Base-by-base conservation (phyloP, 2,329 filamentous ascomycete species). In the Aureobasidium lini region DNA sequence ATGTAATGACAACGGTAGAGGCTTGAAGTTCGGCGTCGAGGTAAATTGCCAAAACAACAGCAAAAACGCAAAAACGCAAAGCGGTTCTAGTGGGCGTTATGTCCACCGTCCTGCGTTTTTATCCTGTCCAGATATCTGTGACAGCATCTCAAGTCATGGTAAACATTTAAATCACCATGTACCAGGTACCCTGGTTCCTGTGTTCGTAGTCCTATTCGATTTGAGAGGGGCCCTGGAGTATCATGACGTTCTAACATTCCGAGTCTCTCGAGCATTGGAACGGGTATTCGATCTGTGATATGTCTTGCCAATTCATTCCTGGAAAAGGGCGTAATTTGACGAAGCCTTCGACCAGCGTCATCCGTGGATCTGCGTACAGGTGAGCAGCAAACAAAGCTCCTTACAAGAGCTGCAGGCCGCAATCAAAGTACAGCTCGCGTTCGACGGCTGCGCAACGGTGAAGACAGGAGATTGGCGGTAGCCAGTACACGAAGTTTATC, bases 31-130 rank as follows among this genome's bases (percentile, higher is more conserved):
- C 54, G 54, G 54, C 54, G 54, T 57, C 54, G 18, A 48, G 43
- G 54, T 57, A 57, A 57, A 47, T 57, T 57, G 54, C 43, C 54
- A 57, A 48, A 57, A 57, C 43, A 57, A 57, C 52, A 57, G 52
- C 52, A 37, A 37, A 54, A 57, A 46, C 54, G 52, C 52, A 37
- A 37, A 54, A 57, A 46, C 54, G 54, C 43, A 47, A 48, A 57
- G 54, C 54, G 54, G 54, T 47, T 57, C 43, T 57, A 57, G 42
- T 23, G 36, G n/a, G 34, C 54, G 54, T 47, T 57, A 8, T 48
- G 32, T 48, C 44, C 18, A 34, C 50, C 54, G 54, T 57, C 43
- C 34, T 48, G 32, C 54, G 54, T 48, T 57, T 36, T 18, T 57
- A 57, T 57, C 54, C 18, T 43, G 16, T 29, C 28, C 11, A n/a